Evolutionary conservation across 2,329 filamentous ascomycete species (phyloP), one percentile per base, ranked within the genome.

Genomic region (Exophiala dermatitidis): DNA sequence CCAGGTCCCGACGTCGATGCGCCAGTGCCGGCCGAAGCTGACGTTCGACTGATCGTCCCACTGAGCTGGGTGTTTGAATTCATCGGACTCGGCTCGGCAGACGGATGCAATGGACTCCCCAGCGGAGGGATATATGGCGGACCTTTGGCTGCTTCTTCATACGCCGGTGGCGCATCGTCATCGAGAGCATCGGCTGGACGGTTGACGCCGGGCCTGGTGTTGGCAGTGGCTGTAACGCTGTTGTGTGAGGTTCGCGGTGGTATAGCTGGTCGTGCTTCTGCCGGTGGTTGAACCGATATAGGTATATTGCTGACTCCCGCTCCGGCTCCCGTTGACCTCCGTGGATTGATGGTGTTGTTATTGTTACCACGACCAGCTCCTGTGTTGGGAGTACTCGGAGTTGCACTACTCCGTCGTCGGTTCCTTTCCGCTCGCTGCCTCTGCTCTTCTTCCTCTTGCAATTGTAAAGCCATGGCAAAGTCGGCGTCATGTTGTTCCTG

Each of bases 401-500:
- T 64, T 59, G 32, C 63, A 55, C 50, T 50, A n/a, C 54, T 44
- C 26, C 50, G 50, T 33, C 59, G 50, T 33, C 55, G 50, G 34
- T 56, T 54, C 31, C 53, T 52, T 34, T 51, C 57, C 1, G 63
- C 54, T 40, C 63, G 64, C 60, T 19, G 53, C 9, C 52, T 41
- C 40, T 63, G 59, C 59, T 96, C 89, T 68, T 97, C 91, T 67
- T 95, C 90, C 64, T 97, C 93, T 67, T 97, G 91, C 1, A 96
- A 78, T 66, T 97, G 93, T 4, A 98, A 76, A 0, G 91, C 90
- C 2, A 97, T 77, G 0, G 93, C 93, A 31, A 96, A 83, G 55
- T 90, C 83, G 63, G 72, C 72, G 60, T 75, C 72, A 34, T 68
- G 69, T 59, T 96, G 90, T 70, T 96, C 82, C 73, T 94, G 79